Evolutionary conservation across 1,284 basidiomycete genomes (phyloP).

Genomic region (Mycosarcoma maydis): DNA sequence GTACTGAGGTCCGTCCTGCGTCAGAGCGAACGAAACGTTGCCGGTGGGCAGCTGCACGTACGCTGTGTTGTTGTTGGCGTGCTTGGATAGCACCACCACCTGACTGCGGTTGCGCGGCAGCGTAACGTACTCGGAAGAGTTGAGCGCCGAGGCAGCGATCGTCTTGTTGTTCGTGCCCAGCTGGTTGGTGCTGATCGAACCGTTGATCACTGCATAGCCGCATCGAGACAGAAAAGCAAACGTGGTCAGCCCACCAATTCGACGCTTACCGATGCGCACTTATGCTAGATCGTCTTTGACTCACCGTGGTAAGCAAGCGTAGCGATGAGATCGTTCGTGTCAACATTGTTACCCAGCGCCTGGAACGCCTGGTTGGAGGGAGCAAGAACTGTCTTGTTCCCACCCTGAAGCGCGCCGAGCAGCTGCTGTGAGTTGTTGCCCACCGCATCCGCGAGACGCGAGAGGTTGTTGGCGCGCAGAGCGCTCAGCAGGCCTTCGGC

Average conservation of each 20-base stretch:
- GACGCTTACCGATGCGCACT: too few species aligned
- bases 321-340: conserved; percentile 69
- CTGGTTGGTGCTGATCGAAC: conserved; percentile 69
- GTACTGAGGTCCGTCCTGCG: conserved; percentile 70
- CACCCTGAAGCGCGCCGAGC: conserved; percentile 35
- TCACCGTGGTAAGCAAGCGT: conserved; percentile 73
- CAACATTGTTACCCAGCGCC: conserved; percentile 64
- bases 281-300: too few species aligned
- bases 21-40: conserved; percentile 46
- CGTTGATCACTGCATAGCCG: conserved; percentile 71
- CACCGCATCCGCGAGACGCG: conserved; percentile 44
- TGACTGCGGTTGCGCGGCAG: conserved; percentile 68
- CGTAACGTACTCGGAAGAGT: conserved; percentile 68
- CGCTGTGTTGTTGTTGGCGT: conserved; percentile 68
- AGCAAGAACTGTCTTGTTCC: conserved; percentile 68
- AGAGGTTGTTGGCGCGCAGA: conserved; percentile 46
- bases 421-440: conserved; percentile 34
- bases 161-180: conserved; percentile 68
- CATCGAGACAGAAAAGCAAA: too few species aligned
- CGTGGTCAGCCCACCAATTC: too few species aligned
- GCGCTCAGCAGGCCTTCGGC: conserved; percentile 45
- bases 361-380: conserved; percentile 67
- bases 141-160: conserved; percentile 75
- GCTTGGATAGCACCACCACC: conserved; percentile 73
- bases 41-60: conserved; percentile 72